A percentile compares a stretch with the other conserved stretches of the same genome.
Conservation (phyloP, 805 yeast genomes). For the Pichia phayaonensis region DNA sequence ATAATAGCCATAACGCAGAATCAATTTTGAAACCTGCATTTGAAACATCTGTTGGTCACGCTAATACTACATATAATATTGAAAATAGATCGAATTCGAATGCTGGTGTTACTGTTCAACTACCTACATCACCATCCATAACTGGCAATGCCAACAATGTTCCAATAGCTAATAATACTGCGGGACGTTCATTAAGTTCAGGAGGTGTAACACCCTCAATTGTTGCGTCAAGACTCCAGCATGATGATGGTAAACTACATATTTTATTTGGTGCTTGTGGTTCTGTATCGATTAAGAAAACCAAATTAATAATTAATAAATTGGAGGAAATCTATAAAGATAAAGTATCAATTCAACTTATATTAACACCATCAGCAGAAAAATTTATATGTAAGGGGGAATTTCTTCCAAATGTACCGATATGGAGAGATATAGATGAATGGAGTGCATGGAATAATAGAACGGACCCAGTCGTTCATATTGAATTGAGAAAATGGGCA, state of each 20-base stretch:
- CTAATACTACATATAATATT: not conserved
- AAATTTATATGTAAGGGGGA: slow-evolving; percentile 43
- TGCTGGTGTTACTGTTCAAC: not conserved
- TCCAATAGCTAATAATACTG: not conserved
- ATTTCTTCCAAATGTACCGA: slow-evolving; percentile 37
- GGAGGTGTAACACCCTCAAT: slow-evolving; percentile 12
- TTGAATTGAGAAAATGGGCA: slow-evolving; percentile 56
- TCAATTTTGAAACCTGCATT: slow-evolving; percentile 2
- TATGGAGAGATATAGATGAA: slow-evolving; percentile 54
- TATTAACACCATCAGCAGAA: slow-evolving; percentile 47
- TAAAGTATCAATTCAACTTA: slow-evolving; percentile 44
- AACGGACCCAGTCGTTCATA: slow-evolving; percentile 53
- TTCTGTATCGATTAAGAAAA: slow-evolving; percentile 44
- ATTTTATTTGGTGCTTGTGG: slow-evolving; percentile 53
- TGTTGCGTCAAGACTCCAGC: slow-evolving; percentile 34
- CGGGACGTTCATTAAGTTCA: slow-evolving; percentile 1
- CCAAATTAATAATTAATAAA: slow-evolving; percentile 44
- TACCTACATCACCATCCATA: slow-evolving; percentile 1
- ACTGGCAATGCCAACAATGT: not conserved
- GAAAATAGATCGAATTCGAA: slow-evolving; percentile 6
- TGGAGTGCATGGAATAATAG: slow-evolving; percentile 48
- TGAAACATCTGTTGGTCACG: not conserved
- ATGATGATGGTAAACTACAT: slow-evolving; percentile 49
- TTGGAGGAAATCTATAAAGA: slow-evolving; percentile 46
- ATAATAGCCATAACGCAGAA: not conserved